A percentile compares a stretch with the other conserved stretches of the same genome.
Conservation (phyloP, 257 asterid genomes). For the Solanum bukasovii region DNA sequence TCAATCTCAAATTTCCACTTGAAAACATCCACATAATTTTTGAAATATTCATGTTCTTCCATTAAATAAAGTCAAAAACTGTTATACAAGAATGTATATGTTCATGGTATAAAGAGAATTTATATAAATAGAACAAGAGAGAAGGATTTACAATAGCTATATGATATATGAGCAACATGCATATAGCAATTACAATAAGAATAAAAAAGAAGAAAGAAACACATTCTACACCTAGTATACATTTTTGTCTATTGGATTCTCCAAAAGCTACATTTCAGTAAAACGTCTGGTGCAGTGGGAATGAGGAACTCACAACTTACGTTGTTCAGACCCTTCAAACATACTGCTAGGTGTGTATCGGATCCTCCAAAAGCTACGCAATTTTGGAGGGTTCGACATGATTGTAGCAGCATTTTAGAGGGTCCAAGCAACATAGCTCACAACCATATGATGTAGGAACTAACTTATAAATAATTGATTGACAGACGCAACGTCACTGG, state of each 20-base stretch:
- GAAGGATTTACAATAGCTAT: too few relatives aligned
- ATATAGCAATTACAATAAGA: neutral
- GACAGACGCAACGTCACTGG: constrained; percentile 45
- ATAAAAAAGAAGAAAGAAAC: neutral
- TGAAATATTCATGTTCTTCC: too few relatives aligned
- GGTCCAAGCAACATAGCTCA: neutral
- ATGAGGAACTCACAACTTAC: neutral
- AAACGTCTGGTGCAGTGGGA: neutral
- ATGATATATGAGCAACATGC: neutral
- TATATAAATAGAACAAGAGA: too few relatives aligned
- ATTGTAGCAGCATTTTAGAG: neutral
- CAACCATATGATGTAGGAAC: neutral
- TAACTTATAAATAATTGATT: constrained; percentile 14
- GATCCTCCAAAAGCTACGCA: neutral
- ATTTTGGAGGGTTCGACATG: neutral
- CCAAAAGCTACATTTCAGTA: neutral
- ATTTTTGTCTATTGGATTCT: neutral
- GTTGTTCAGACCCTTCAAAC: neutral
- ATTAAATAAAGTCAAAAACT: too few relatives aligned
- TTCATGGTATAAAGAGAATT: too few relatives aligned
- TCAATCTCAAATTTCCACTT: neutral
- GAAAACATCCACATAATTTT: too few relatives aligned
- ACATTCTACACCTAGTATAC: neutral
- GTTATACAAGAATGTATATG: too few relatives aligned
- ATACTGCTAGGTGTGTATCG: neutral